phyloP scores from a whole-genome alignment of 148 eudicot species.

The Euryodendron excelsum region DNA sequence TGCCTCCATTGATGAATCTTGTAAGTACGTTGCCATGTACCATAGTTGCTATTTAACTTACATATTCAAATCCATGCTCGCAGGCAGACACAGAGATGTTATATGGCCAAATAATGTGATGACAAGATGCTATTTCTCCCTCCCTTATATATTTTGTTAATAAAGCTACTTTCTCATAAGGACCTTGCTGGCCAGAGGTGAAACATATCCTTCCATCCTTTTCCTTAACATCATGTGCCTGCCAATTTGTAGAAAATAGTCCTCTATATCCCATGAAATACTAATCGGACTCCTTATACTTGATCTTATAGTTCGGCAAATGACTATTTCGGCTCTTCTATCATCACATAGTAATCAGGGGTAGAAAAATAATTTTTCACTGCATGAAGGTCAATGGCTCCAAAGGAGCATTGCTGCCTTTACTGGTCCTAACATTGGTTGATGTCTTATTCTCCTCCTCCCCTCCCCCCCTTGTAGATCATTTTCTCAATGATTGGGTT shows the following conservation, averaged over 20 bases:
- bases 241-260: not conserved
- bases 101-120: not conserved
- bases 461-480: not conserved
- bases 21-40: constrained; percentile 39
- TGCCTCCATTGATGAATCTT: constrained; percentile 90
- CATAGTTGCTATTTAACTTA: not conserved
- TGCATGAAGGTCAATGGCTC: not conserved
- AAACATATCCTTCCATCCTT: not conserved
- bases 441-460: too few species aligned
- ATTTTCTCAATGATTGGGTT: not conserved
- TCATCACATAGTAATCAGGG: not conserved
- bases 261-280: not conserved
- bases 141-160: too few species aligned
- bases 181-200: not conserved
- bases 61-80: not conserved
- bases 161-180: too few species aligned
- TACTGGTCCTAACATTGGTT: too few species aligned
- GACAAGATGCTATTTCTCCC: not conserved
- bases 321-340: too few species aligned
- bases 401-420: too few species aligned
- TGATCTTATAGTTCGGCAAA: not conserved
- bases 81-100: not conserved
- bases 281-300: too few species aligned
- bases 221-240: too few species aligned
- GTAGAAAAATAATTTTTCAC: not conserved